These are phyloP conservation scores for Quercus aquifolioides DNA, from an alignment of 306 rosid species.

Conservation along the genomic window DNA sequence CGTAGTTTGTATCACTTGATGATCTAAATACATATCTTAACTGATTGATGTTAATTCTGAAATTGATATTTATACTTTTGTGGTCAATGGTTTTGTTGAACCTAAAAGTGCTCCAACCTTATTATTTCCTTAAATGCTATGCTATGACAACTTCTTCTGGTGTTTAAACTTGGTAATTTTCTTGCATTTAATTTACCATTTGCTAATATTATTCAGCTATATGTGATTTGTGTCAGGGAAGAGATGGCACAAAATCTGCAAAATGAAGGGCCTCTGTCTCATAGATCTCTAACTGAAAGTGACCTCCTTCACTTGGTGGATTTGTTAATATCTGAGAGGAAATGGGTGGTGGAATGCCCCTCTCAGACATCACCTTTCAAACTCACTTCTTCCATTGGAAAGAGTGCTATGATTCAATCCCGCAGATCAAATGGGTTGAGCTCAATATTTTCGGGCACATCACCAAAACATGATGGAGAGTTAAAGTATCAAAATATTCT, in stretches of 20 bases:
- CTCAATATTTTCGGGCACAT: slow-evolving; percentile 40
- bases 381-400: slow-evolving; percentile 26
- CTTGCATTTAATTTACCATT: not conserved
- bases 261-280: slow-evolving; percentile 48
- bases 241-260: slow-evolving; percentile 56
- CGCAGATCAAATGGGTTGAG: slow-evolving; percentile 43
- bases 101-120: not conserved
- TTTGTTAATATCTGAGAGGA: slow-evolving; percentile 61
- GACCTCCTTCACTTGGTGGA: slow-evolving; percentile 62
- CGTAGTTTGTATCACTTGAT: not conserved
- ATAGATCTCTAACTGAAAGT: slow-evolving; percentile 32
- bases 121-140: not conserved
- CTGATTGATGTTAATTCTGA: not conserved
- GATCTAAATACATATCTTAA: not conserved
- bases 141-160: not conserved
- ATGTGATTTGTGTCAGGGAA: slow-evolving; percentile 47
- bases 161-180: not conserved
- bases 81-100: not conserved
- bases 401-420: slow-evolving; percentile 22
- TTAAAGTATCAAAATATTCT: slow-evolving; percentile 32
- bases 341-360: slow-evolving; percentile 72
- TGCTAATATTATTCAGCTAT: not conserved
- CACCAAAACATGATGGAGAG: slow-evolving; percentile 35
- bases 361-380: slow-evolving; percentile 55
- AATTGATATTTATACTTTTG: not conserved